Evolutionary conservation across 2,329 filamentous ascomycete species (phyloP), one percentile per base, ranked within the genome.

Genomic region (Didymella pomorum): DNA sequence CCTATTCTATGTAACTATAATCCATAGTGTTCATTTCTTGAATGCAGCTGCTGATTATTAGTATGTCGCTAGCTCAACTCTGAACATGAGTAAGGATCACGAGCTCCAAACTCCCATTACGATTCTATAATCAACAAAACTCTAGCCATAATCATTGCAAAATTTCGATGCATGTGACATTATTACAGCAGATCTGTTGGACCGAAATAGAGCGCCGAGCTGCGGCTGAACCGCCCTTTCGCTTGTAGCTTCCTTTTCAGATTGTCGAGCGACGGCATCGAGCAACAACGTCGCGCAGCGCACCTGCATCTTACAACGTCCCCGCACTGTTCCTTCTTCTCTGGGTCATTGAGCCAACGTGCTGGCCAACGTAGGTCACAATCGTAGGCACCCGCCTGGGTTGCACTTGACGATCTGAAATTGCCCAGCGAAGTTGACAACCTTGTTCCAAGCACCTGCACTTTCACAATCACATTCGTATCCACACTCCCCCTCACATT

Each of bases 161-260:
- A 14, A 16, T 3, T 16, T 7, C 4, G 14, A 33, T 33, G 31
- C 5, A n/a, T 33, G 31, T 14, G n/a, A 14, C 3, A 33, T 33
- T 7, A 14, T 16, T 33, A 14, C 44, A 54, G 33, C 48, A 3
- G 20, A 33, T 23, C 20, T 10, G 33, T 7, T 2, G 16, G 35
- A 54, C 44, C 26, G n/a, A 43, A 43, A 43, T 54, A 56, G 18
- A 50, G 29, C 14, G 55, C 41, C 52, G 20, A 61, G 55, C 52
- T 60, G 58, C 63, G 47, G 55, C 63, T 65, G 63, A 65, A 61
- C 20, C 55, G 16, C 49, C 42, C 41, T 35, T 31, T 60, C 55
- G 55, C 52, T 21, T 55, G 16, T 18, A 39, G 29, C 53, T 61
- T 51, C 55, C 53, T 11, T 26, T 55, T 47, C 33, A 35, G 43